These are phyloP conservation scores for Microascus cirrosus DNA, from an alignment of 2,329 filamentous ascomycete species.

Conservation along the genomic window DNA sequence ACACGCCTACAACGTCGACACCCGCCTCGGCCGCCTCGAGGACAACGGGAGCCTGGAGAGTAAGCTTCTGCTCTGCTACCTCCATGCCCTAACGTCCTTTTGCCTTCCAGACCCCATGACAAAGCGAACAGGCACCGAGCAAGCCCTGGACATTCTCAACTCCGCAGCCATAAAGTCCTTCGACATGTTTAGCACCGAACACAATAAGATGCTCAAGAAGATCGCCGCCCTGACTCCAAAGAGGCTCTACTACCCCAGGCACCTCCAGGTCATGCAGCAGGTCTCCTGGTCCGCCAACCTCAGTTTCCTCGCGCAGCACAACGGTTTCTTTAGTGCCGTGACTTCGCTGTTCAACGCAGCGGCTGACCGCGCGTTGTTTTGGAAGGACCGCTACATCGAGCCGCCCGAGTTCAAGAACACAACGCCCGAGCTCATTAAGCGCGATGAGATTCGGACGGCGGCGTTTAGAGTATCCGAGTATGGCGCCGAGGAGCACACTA, in stretches of 20 bases:
- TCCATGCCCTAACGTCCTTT: conserved; percentile 44
- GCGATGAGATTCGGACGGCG: conserved; percentile 28
- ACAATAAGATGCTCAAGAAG: conserved; percentile 18
- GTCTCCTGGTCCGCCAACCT: conserved; percentile 29
- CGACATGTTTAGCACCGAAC: conserved; percentile 22
- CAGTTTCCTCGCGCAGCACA: conserved; percentile 31
- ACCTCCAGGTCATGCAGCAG: conserved; percentile 30
- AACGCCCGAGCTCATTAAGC: conserved; percentile 5
- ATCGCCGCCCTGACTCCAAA: conserved; percentile 30
- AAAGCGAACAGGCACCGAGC: conserved; percentile 38
- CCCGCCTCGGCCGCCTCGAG: conserved; percentile 32
- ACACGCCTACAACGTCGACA: conserved; percentile 37
- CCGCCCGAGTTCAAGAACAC: background rate
- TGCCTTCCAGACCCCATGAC: conserved; percentile 38
- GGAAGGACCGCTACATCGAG: background rate
- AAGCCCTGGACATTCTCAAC: conserved; percentile 33
- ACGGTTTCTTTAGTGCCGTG: conserved; percentile 23
- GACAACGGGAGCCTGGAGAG: conserved; percentile 39
- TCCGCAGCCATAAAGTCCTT: conserved; percentile 39
- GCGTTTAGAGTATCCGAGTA: conserved; percentile 14
- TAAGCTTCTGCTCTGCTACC: conserved; percentile 35
- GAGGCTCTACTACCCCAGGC: conserved; percentile 29
- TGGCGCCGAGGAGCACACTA: conserved; percentile 12
- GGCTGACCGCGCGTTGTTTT: background rate
- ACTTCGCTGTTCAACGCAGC: conserved; percentile 17